Percentiles rank a stretch among this genome's conserved stretches.
phyloP scores from a whole-genome alignment of 306 rosid species.

The Gynostemma pentaphyllum region DNA sequence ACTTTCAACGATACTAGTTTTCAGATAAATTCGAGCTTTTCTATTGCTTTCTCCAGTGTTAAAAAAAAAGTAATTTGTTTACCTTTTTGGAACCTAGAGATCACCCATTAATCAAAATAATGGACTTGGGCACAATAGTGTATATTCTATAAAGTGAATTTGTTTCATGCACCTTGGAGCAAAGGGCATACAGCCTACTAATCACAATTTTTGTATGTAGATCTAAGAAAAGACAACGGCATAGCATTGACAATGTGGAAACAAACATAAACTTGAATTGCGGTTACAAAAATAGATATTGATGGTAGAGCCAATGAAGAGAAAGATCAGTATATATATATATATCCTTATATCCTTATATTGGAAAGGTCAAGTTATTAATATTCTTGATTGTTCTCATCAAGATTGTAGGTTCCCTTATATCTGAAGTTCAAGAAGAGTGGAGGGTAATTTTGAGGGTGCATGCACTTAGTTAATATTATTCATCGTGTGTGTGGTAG shows the following conservation, averaged over 20 bases:
- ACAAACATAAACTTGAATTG: background rate
- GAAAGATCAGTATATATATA: background rate
- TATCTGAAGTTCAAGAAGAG: background rate
- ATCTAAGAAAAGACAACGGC: background rate
- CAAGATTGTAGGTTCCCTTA: background rate
- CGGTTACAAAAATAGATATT: background rate
- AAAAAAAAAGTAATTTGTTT: background rate
- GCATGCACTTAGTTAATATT: too few species aligned
- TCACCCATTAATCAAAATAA: background rate
- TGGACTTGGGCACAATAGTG: background rate
- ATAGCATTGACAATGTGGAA: conserved; percentile 6
- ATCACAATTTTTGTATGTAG: background rate
- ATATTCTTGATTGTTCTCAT: background rate
- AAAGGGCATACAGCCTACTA: background rate
- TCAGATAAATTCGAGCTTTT: background rate
- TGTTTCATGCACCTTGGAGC: background rate
- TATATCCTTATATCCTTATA: background rate
- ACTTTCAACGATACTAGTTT: background rate
- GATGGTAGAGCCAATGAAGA: background rate
- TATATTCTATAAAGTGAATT: background rate
- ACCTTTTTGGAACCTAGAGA: background rate
- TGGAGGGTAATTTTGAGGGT: background rate
- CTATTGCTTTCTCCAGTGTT: background rate
- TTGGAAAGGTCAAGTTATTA: background rate
- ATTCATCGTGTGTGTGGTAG: background rate